phyloP scores from a whole-genome alignment of 495 filamentous ascomycete genomes.

The Recurvomyces mirabilis region DNA sequence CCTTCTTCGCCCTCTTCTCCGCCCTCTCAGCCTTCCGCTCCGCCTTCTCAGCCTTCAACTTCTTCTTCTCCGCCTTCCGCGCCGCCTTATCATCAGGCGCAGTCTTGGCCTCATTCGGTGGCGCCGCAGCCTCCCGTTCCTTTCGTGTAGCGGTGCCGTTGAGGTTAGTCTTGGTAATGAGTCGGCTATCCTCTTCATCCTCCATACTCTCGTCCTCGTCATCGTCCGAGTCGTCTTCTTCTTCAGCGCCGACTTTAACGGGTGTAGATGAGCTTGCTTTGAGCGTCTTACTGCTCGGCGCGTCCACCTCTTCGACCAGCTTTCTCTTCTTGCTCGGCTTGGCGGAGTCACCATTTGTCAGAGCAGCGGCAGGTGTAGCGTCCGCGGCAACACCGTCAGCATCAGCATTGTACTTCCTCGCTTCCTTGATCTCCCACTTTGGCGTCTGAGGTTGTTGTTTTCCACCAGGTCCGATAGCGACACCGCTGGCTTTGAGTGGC shows the following conservation, averaged over 20 bases:
- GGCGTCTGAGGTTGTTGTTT: slow-evolving; percentile 38
- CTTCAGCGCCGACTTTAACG: slow-evolving; percentile 17
- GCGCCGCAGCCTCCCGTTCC: slow-evolving; percentile 33
- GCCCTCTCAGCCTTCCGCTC: slow-evolving; percentile 38
- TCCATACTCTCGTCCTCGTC: slow-evolving; percentile 24
- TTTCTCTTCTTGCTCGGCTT: slow-evolving; percentile 22
- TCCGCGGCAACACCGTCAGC: slow-evolving; percentile 74
- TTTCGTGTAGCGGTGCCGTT: slow-evolving; percentile 33
- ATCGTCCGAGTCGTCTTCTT: slow-evolving; percentile 19
- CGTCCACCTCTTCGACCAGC: slow-evolving; percentile 33
- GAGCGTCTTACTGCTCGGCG: slow-evolving; percentile 24
- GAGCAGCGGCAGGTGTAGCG: slow-evolving; percentile 43
- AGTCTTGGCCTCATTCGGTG: slow-evolving; percentile 37
- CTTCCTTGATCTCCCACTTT: slow-evolving; percentile 88
- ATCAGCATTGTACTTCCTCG: slow-evolving; percentile 91
- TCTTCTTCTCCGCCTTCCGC: slow-evolving; percentile 27
- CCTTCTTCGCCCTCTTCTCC: slow-evolving; percentile 74
- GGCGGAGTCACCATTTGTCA: slow-evolving; percentile 28
- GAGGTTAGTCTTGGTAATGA: slow-evolving; percentile 30
- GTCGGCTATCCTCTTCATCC: slow-evolving; percentile 26
- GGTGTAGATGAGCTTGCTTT: slow-evolving; percentile 14
- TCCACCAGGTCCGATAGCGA: slow-evolving; percentile 64
- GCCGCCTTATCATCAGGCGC: slow-evolving; percentile 6
- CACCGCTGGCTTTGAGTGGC: slow-evolving; percentile 65
- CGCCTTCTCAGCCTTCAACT: slow-evolving; percentile 35